Evolutionary conservation across 1,284 basidiomycete species (phyloP).

Genomic region (Leccinum pachyderme): DNA sequence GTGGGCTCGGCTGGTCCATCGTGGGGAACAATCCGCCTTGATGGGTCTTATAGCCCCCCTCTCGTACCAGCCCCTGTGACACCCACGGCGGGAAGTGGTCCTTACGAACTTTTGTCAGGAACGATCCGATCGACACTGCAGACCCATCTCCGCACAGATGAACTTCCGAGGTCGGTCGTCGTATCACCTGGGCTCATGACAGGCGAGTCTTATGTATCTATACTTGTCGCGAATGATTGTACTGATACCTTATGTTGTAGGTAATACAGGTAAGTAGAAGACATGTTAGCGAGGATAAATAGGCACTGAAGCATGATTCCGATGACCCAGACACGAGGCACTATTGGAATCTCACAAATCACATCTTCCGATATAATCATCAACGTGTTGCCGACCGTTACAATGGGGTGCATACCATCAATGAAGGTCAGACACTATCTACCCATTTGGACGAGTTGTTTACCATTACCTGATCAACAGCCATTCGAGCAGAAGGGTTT

Average conservation of each 20-base stretch:
- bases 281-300: neutral
- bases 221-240: neutral
- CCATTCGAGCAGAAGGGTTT: neutral
- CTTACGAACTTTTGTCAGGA: neutral
- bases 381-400: neutral
- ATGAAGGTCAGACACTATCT: neutral
- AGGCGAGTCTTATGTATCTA: neutral
- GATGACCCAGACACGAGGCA: neutral
- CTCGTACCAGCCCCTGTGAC: neutral
- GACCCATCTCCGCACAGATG: neutral
- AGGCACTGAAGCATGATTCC: neutral
- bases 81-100: neutral
- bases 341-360: neutral
- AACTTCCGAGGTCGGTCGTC: neutral
- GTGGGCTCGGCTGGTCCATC: neutral
- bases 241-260: neutral
- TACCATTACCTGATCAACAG: neutral
- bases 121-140: neutral
- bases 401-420: neutral
- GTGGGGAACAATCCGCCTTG: neutral
- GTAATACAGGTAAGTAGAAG: neutral
- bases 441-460: neutral
- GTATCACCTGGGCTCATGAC: neutral
- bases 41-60: neutral
- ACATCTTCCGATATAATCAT: neutral